phyloP scores from a whole-genome alignment of 2,329 filamentous ascomycete species.

The Dactylellina parvicollis region DNA sequence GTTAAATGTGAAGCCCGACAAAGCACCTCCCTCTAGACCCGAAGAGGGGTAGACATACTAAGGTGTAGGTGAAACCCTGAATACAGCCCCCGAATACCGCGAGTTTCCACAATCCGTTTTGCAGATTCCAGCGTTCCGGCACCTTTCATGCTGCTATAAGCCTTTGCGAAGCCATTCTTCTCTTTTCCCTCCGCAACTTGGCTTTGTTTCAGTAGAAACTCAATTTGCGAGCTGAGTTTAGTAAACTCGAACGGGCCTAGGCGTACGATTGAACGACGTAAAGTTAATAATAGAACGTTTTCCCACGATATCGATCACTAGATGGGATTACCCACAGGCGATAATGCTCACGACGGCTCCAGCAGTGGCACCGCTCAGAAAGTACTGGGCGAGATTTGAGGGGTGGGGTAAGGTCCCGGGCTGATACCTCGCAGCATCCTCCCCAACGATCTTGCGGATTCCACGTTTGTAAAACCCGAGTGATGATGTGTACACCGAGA shows the following conservation, averaged over 20 bases:
- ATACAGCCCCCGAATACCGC: conserved; percentile 78
- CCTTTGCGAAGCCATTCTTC: conserved; percentile 34
- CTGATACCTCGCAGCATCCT: conserved; percentile 48
- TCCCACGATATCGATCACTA: not conserved
- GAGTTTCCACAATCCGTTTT: conserved; percentile 78
- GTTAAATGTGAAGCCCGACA: not conserved
- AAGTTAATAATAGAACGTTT: not conserved
- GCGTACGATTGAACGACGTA: conserved; percentile 35
- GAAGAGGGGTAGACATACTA: conserved; percentile 65
- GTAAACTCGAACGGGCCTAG: conserved; percentile 84
- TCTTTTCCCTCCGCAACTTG: conserved; percentile 56
- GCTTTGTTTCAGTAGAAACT: conserved; percentile 65
- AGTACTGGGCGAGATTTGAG: conserved; percentile 64
- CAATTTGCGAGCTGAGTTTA: conserved; percentile 87
- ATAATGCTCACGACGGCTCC: conserved; percentile 82
- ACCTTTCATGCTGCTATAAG: conserved; percentile 66
- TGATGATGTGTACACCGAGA: conserved; percentile 76
- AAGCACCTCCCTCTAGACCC: not conserved
- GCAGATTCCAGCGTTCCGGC: conserved; percentile 74
- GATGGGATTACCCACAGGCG: conserved; percentile 69
- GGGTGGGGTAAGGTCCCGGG: conserved; percentile 70
- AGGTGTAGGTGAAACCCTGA: conserved; percentile 82
- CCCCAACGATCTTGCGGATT: conserved; percentile 42
- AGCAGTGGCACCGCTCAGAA: conserved; percentile 71
- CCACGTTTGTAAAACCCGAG: conserved; percentile 47